Percentiles rank a stretch among this genome's conserved stretches.
Conservation (phyloP, 257 asterid genomes). For the Fraxinus quadrangulata region DNA sequence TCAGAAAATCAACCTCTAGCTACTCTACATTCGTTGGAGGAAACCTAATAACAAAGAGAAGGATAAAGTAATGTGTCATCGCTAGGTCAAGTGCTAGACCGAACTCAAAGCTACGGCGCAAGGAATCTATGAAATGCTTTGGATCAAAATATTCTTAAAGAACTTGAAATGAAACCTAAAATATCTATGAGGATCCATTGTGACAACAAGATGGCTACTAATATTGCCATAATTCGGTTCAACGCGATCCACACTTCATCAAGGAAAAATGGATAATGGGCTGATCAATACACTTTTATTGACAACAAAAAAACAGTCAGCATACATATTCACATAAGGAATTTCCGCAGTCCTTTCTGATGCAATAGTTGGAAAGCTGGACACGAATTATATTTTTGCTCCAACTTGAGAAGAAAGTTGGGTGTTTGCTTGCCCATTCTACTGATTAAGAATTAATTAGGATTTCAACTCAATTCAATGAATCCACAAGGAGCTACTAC, state of each 20-base stretch:
- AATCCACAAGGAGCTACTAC: neutral
- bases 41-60: neutral
- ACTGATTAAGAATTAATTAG: too few species aligned
- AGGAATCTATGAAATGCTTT: neutral
- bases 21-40: neutral
- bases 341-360: neutral
- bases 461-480: neutral
- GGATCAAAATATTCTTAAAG: neutral
- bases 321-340: neutral
- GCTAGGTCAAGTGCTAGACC: neutral
- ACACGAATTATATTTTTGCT: neutral
- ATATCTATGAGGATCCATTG: neutral
- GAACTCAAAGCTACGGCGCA: neutral
- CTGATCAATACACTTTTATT: neutral
- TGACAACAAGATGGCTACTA: neutral
- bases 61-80: too few species aligned
- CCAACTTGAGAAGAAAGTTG: neutral
- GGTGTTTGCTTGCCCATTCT: neutral
- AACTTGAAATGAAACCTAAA: neutral
- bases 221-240: neutral
- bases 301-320: neutral
- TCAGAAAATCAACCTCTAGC: too few species aligned
- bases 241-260: neutral
- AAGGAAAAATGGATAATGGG: neutral
- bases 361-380: neutral